phyloP scores from a whole-genome alignment of 2,329 filamentous ascomycete species.

The Tolypocladium tropicale region DNA sequence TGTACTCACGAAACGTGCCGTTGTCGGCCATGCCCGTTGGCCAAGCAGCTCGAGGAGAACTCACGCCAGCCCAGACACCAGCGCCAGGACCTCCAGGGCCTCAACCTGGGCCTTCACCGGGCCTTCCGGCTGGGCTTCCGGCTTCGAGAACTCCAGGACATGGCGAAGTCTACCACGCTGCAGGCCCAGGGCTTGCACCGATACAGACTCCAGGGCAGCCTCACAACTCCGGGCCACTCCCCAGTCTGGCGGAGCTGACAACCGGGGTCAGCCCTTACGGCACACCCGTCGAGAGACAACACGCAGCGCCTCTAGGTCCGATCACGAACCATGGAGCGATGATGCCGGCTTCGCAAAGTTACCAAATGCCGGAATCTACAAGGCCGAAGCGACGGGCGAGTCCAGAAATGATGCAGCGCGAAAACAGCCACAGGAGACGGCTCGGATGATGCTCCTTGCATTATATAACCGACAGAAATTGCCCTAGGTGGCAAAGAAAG shows the following conservation, averaged over 20 bases:
- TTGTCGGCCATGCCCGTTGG: slow-evolving; percentile 20
- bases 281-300: slow-evolving; percentile 32
- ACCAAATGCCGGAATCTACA: slow-evolving; percentile 26
- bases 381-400: slow-evolving; percentile 44
- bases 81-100: neutral
- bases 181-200: slow-evolving; percentile 38
- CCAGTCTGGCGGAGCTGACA: slow-evolving; percentile 52
- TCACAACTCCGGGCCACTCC: slow-evolving; percentile 37
- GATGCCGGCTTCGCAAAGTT: slow-evolving; percentile 22
- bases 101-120: slow-evolving; percentile 6
- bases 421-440: slow-evolving; percentile 33
- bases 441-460: slow-evolving; percentile 12
- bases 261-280: slow-evolving; percentile 52
- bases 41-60: slow-evolving; percentile 24
- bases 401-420: slow-evolving; percentile 31
- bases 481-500: neutral
- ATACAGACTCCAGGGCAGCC: slow-evolving; percentile 35
- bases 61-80: neutral
- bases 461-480: neutral
- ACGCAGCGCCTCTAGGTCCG: slow-evolving; percentile 14
- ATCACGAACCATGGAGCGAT: slow-evolving; percentile 24
- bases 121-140: slow-evolving; percentile 5
- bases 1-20: slow-evolving; percentile 27
- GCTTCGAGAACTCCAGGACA: slow-evolving; percentile 18
- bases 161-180: slow-evolving; percentile 19